Evolutionary conservation across 805 yeast species (phyloP), one percentile per base, ranked within the genome.

Genomic region (Brettanomyces sp.): DNA sequence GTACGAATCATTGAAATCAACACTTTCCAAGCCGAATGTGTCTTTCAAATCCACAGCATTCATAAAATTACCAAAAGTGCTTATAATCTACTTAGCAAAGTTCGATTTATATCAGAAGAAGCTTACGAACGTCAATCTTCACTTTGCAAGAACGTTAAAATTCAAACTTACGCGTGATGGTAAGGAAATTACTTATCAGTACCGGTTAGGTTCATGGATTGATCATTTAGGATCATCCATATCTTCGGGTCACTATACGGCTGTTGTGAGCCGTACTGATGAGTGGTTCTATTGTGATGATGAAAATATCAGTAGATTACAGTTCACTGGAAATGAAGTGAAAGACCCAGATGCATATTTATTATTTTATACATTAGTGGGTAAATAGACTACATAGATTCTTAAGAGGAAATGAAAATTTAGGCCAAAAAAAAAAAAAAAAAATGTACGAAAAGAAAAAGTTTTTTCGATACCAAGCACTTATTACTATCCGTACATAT

Each of bases 211-310:
- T 46, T 85, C 85, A 1, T 69, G 82, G 49, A 80, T 85, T 4
- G 84, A 83, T 56, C 95, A 85, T 58, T 69, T 72, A 47, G 93
- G 95, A 1, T 40, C 56, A 1, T 75, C 76, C 39, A 65, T 83
- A 45, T 74, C 77, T 48, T 79, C 85, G 43, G 95, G 95, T 0
- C 95, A 85, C 60, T 85, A 85, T 56, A 85, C 90, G 1, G 69
- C 88, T 0, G 62, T 82, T 41, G 80, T 82, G 3, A 76, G 80
- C 53, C 61, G 64, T 5, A 69, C 71, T 47, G 80, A 80, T 33
- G 41, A 43, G 4, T 85, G 93, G 93, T 79, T 82, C 50, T 74
- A 74, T 50, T 85, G 85, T 60, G 91, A 85, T 58, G 95, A 85
- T 61, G 91, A 84, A 43, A 67, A 64, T 75, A 74, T 36, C 68